Percentiles rank a stretch among this genome's conserved stretches.
Evolutionary conservation across 2,329 filamentous ascomycete species (phyloP).

Genomic region (Parasarocladium wereldwijsianum): DNA sequence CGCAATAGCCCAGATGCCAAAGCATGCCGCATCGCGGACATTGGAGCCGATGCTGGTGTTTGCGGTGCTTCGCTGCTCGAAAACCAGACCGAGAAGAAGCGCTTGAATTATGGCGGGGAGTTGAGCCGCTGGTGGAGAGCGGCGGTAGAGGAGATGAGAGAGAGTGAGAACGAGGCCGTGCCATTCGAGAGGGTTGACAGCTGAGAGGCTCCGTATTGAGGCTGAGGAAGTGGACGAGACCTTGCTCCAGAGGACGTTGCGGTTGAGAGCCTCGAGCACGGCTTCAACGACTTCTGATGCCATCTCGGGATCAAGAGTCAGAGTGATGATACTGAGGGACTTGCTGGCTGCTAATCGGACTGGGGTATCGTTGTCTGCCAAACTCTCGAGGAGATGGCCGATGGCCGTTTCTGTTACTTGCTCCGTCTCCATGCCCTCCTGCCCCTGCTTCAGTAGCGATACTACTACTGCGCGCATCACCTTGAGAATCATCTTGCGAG

Average conservation of each 20-base stretch:
- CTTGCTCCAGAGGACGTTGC: slow-evolving; percentile 39
- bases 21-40: slow-evolving; percentile 88
- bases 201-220: slow-evolving; percentile 45
- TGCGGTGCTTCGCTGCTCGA: slow-evolving; percentile 75
- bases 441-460: slow-evolving; percentile 42
- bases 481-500: slow-evolving; percentile 73
- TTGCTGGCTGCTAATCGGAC: slow-evolving; percentile 88
- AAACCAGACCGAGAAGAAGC: slow-evolving; percentile 65
- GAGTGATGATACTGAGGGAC: slow-evolving; percentile 71
- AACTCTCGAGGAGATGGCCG: slow-evolving; percentile 60
- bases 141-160: slow-evolving; percentile 72
- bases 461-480: slow-evolving; percentile 62
- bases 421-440: slow-evolving; percentile 24
- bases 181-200: slow-evolving; percentile 74
- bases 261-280: slow-evolving; percentile 55
- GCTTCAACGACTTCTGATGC: slow-evolving; percentile 77
- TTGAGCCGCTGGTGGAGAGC: slow-evolving; percentile 57
- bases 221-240: slow-evolving; percentile 18
- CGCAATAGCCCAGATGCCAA: slow-evolving; percentile 87
- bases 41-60: slow-evolving; percentile 80
- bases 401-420: slow-evolving; percentile 67
- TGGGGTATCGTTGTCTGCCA: slow-evolving; percentile 81
- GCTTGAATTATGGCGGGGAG: slow-evolving; percentile 63
- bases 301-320: slow-evolving; percentile 68
- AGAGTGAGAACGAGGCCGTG: slow-evolving; percentile 84